These are phyloP conservation scores for Metarhizium robertsii DNA, from an alignment of 2,329 filamentous ascomycete species.

Conservation along the genomic window DNA sequence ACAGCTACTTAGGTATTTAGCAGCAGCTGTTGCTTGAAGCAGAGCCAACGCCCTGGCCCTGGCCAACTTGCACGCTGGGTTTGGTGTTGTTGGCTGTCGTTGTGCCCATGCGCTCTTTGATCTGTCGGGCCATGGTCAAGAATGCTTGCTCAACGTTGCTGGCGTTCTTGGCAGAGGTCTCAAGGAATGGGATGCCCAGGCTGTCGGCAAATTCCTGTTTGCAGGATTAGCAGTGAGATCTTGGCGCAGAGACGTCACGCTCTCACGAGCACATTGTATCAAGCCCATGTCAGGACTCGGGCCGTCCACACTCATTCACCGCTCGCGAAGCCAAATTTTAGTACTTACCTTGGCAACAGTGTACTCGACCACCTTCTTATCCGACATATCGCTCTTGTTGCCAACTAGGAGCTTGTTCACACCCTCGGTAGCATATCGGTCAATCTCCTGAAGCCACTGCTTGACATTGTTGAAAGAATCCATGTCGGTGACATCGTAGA, in stretches of 20 bases:
- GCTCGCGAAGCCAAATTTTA: background rate
- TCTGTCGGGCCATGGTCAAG: constrained; percentile 98
- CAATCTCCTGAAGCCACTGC: constrained; percentile 99
- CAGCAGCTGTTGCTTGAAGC: constrained; percentile 83
- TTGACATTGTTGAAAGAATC: constrained; percentile 99
- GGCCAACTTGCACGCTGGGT: constrained; percentile 90
- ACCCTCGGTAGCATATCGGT: constrained; percentile 96
- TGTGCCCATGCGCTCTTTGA: constrained; percentile 99
- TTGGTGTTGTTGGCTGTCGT: constrained; percentile 96
- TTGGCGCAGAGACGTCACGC: background rate
- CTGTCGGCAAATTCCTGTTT: constrained; percentile 93
- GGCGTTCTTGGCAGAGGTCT: constrained; percentile 99
- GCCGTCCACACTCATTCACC: background rate
- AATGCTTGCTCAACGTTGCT: constrained; percentile 99
- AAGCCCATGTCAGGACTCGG: background rate
- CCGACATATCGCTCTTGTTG: constrained; percentile 99
- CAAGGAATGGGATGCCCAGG: constrained; percentile 96
- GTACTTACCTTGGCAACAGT: constrained; percentile 90
- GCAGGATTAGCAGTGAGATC: constrained; percentile 10
- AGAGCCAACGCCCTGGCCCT: constrained; percentile 87
- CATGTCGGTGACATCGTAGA: constrained; percentile 99
- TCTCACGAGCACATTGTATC: background rate
- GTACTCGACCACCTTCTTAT: constrained; percentile 99
- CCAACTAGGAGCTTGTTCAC: constrained; percentile 99
- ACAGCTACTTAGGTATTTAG: constrained; percentile 62